These are phyloP conservation scores for Galerina marginata DNA, from an alignment of 768 basidiomycete genomes.

Conservation along the genomic window DNA sequence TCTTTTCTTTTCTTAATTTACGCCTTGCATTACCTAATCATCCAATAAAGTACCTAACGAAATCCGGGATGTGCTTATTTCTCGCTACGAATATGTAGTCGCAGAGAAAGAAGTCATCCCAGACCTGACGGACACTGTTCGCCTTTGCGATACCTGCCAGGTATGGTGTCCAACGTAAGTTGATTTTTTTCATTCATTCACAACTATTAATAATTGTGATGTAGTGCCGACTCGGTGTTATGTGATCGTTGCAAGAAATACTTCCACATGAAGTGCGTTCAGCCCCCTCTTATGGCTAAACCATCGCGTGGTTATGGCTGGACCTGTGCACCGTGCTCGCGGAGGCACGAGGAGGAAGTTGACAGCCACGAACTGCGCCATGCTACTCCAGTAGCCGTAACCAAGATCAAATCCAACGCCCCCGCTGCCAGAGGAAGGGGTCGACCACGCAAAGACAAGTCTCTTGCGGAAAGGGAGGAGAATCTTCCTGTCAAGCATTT, in stretches of 20 bases:
- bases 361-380: slow-evolving; percentile 75
- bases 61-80: slow-evolving; percentile 76
- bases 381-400: slow-evolving; percentile 47
- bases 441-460: slow-evolving; percentile 77
- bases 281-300: slow-evolving; percentile 88
- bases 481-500: slow-evolving; percentile 81
- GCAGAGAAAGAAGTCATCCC: slow-evolving; percentile 93
- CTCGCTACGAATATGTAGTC: slow-evolving; percentile 93
- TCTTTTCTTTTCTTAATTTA: slow-evolving; percentile 22
- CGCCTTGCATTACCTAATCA: slow-evolving; percentile 23
- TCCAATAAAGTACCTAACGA: slow-evolving; percentile 71
- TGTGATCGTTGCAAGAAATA: slow-evolving; percentile 92
- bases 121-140: slow-evolving; percentile 85
- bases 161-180: slow-evolving; percentile 90
- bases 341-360: slow-evolving; percentile 85
- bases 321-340: slow-evolving; percentile 95
- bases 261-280: slow-evolving; percentile 95
- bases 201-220: slow-evolving; percentile 18
- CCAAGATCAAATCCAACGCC: slow-evolving; percentile 70
- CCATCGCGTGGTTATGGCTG: slow-evolving; percentile 97
- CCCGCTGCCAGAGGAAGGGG: slow-evolving; percentile 76
- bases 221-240: slow-evolving; percentile 81
- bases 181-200: slow-evolving; percentile 15
- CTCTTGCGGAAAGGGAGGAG: slow-evolving; percentile 77
- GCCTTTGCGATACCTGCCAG: slow-evolving; percentile 84